Conservation (phyloP, 805 yeast genomes). For the Candida alai region DNA sequence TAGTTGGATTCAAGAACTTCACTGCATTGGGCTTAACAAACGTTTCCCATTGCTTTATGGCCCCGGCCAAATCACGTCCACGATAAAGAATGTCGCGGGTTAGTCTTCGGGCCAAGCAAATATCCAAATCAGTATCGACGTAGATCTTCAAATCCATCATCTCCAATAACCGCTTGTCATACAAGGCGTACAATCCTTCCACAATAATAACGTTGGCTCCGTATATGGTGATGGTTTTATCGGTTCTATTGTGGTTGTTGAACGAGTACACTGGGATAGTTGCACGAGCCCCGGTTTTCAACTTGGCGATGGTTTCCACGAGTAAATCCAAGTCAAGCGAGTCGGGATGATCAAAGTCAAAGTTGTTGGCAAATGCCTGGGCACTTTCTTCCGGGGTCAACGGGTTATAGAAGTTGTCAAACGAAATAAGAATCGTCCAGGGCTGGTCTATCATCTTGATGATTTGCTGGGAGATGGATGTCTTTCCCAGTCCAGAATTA, state of each 20-base stretch:
- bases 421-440: slow-evolving; percentile 86
- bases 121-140: slow-evolving; percentile 91
- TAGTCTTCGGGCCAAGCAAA: slow-evolving; percentile 85
- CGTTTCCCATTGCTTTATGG: slow-evolving; percentile 82
- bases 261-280: slow-evolving; percentile 52
- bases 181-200: slow-evolving; percentile 86
- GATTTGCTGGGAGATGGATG: slow-evolving; percentile 82
- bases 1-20: slow-evolving; percentile 66
- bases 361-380: slow-evolving; percentile 64
- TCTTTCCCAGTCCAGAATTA: slow-evolving; percentile 78
- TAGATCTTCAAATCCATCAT: slow-evolving; percentile 83
- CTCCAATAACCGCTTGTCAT: slow-evolving; percentile 62
- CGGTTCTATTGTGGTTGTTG: slow-evolving; percentile 65
- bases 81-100: slow-evolving; percentile 82
- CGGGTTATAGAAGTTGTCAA: slow-evolving; percentile 89
- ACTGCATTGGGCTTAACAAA: slow-evolving; percentile 94
- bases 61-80: slow-evolving; percentile 80
- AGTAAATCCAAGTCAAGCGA: slow-evolving; percentile 77
- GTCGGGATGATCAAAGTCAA: slow-evolving; percentile 85
- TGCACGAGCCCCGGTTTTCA: slow-evolving; percentile 62
- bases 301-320: slow-evolving; percentile 53
- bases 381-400: slow-evolving; percentile 57
- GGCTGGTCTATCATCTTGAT: slow-evolving; percentile 79
- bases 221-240: slow-evolving; percentile 68
- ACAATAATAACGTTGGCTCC: slow-evolving; percentile 92